Percentiles rank a stretch among this genome's conserved stretches.
Evolutionary conservation across 148 eudicot species (phyloP).

Genomic region (Pharnaceum exiguum): DNA sequence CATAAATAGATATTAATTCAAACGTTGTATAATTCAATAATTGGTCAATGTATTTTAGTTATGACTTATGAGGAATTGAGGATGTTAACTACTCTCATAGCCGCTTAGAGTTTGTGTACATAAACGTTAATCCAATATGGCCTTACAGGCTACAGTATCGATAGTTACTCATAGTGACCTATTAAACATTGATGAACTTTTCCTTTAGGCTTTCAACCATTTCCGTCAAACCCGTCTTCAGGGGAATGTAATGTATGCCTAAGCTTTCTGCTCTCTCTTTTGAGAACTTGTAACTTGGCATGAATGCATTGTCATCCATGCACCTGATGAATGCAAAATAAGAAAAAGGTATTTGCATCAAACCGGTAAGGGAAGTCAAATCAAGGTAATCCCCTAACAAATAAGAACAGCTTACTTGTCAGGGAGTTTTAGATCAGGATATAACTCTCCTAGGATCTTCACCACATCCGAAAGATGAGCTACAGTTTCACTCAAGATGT

Average conservation of each 20-base stretch:
- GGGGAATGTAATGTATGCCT: constrained; percentile 43
- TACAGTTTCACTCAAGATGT: constrained; percentile 27
- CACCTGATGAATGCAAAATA: constrained; percentile 51
- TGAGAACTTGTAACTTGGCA: constrained; percentile 31
- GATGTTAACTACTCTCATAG: too few relatives aligned
- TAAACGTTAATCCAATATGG: background rate
- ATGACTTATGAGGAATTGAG: too few relatives aligned
- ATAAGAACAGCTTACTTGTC: constrained; percentile 24
- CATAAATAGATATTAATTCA: too few relatives aligned
- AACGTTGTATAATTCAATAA: too few relatives aligned
- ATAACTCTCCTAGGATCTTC: constrained; percentile 27
- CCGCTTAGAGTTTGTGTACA: too few relatives aligned
- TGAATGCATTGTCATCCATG: constrained; percentile 47
- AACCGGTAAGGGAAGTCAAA: too few relatives aligned
- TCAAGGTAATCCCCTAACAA: too few relatives aligned
- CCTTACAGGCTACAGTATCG: background rate
- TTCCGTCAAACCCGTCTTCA: constrained; percentile 38
- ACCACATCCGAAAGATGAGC: constrained; percentile 15
- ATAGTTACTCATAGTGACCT: background rate
- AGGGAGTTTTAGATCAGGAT: constrained; percentile 28
- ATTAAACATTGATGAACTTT: constrained; percentile 21
- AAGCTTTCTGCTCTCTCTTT: constrained; percentile 31
- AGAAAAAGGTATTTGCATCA: too few relatives aligned
- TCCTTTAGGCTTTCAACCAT: constrained; percentile 59
- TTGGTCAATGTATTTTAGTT: too few relatives aligned